These are phyloP conservation scores for Ophiostoma pallidulum DNA, from an alignment of 2,329 filamentous ascomycete genomes.

Conservation along the genomic window DNA sequence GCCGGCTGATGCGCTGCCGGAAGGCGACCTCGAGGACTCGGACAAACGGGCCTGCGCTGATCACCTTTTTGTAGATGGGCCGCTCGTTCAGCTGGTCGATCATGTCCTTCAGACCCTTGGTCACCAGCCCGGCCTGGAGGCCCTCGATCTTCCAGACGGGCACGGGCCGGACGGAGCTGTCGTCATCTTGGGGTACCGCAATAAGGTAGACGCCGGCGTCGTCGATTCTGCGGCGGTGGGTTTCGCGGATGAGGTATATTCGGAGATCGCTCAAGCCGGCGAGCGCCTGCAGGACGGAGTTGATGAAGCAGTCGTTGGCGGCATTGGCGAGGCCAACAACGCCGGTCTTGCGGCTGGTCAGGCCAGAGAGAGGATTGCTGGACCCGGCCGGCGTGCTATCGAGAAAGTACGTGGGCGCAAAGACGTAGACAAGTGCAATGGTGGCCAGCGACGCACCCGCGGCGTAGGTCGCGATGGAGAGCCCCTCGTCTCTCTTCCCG, in stretches of 20 bases:
- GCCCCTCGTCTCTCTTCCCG: conserved; percentile 75
- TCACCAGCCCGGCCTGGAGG: conserved; percentile 74
- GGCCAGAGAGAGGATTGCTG: conserved; percentile 18
- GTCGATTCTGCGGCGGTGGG: conserved; percentile 73
- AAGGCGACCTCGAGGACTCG: conserved; percentile 77
- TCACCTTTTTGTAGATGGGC: conserved; percentile 87
- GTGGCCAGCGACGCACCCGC: conserved; percentile 92
- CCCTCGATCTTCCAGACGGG: conserved; percentile 54
- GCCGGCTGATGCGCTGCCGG: conserved; percentile 78
- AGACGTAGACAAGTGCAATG: conserved; percentile 92
- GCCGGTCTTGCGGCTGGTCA: conserved; percentile 59
- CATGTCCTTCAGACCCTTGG: conserved; percentile 81
- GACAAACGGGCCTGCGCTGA: conserved; percentile 79
- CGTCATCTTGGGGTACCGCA: conserved; percentile 37
- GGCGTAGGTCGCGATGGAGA: conserved; percentile 83
- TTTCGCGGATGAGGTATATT: conserved; percentile 84
- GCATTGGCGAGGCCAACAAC: conserved; percentile 84
- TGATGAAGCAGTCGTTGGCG: conserved; percentile 95
- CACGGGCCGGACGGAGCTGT: conserved; percentile 21
- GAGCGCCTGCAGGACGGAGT: conserved; percentile 87
- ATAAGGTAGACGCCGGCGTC: conserved; percentile 64
- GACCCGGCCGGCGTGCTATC: conserved; percentile 61
- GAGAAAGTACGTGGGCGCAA: conserved; percentile 92
- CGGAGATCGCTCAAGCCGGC: conserved; percentile 84
- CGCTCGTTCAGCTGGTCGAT: conserved; percentile 87